These are phyloP conservation scores for Drosera capensis DNA, from an alignment of 148 eudicot species.

Conservation along the genomic window DNA sequence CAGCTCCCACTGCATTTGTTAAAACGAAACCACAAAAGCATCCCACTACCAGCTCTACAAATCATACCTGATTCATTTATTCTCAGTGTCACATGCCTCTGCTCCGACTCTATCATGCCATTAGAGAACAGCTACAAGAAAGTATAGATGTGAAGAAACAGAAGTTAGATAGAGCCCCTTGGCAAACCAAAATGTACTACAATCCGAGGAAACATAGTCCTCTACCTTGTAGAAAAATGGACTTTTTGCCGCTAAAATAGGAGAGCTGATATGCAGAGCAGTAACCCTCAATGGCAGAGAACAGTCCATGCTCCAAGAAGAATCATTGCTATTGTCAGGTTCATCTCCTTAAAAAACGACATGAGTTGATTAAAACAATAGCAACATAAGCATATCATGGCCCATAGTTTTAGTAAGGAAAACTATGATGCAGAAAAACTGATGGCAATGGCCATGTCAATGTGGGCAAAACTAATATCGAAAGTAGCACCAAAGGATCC, in stretches of 20 bases:
- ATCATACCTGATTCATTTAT: conserved; percentile 76
- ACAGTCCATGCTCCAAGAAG: conserved; percentile 74
- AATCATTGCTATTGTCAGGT: conserved; percentile 56
- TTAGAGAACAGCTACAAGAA: conserved; percentile 67
- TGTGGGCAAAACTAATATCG: no score
- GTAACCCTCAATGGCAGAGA: conserved; percentile 50
- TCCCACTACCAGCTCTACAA: background rate
- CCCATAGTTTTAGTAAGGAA: background rate
- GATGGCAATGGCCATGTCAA: background rate
- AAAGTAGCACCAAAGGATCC: background rate
- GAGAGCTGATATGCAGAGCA: conserved; percentile 87
- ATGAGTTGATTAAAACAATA: background rate
- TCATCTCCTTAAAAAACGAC: conserved; percentile 58
- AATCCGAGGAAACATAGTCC: background rate
- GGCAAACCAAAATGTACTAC: background rate
- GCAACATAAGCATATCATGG: background rate
- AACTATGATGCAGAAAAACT: background rate
- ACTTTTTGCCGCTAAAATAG: conserved; percentile 94
- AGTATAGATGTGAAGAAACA: background rate
- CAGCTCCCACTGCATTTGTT: background rate
- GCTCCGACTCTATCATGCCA: conserved; percentile 97
- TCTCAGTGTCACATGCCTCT: conserved; percentile 83
- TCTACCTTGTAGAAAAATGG: conserved; percentile 90
- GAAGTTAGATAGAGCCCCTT: conserved; percentile 1
- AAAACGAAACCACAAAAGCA: background rate